Evolutionary conservation across 129 eudicot genomes (phyloP).

Genomic region (Helianthus tuberosus): DNA sequence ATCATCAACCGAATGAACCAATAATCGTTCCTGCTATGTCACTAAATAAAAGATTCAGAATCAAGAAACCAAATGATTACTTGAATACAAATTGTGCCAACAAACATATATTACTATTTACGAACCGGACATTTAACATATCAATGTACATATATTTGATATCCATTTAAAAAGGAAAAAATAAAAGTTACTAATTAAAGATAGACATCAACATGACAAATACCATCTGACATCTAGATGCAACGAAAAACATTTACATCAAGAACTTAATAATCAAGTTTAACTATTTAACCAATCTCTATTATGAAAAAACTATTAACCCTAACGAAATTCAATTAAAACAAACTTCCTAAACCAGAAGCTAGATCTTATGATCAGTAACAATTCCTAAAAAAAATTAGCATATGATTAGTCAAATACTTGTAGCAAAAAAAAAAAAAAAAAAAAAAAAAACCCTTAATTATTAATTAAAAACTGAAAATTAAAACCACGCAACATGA

Average conservation of each 20-base stretch:
- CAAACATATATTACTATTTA: constrained; percentile 2
- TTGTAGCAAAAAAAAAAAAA: background rate
- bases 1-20: constrained; percentile 33
- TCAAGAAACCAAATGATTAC: background rate
- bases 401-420: background rate
- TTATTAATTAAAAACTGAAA: no score
- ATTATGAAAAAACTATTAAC: background rate
- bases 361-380: constrained; percentile 17
- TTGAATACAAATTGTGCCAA: background rate
- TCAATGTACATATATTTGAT: background rate
- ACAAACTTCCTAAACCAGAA: constrained; percentile 8
- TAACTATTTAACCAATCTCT: constrained; percentile 13
- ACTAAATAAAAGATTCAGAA: background rate
- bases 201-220: background rate
- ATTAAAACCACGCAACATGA: background rate
- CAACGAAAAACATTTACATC: constrained; percentile 19
- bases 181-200: background rate
- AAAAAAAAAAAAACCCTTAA: no score
- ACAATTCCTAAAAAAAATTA: constrained; percentile 9
- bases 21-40: constrained; percentile 8
- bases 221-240: constrained; percentile 2
- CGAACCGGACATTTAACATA: background rate
- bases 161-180: background rate
- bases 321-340: background rate
- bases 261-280: background rate